These are phyloP conservation scores for Aureobasidium sp. DNA, from an alignment of 2,329 filamentous ascomycete species.

Conservation along the genomic window DNA sequence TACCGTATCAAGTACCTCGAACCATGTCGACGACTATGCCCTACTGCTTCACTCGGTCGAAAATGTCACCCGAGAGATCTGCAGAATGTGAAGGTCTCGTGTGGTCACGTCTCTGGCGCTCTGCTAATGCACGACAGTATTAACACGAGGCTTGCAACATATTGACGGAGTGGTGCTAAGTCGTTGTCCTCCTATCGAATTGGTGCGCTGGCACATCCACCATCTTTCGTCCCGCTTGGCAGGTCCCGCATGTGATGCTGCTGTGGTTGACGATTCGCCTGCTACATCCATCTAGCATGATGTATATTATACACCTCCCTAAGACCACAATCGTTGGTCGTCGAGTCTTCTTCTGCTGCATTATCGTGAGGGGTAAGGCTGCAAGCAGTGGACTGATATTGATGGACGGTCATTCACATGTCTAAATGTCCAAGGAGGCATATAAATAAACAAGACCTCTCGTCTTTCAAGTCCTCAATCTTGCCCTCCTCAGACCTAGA, in stretches of 20 bases:
- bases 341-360: not conserved
- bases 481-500: too few relatives aligned
- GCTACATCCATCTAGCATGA: not conserved
- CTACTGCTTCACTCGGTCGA: not conserved
- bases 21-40: not conserved
- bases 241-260: not conserved
- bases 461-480: not conserved
- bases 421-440: not conserved
- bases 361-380: conserved; percentile 2
- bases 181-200: not conserved
- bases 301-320: not conserved
- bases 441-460: not conserved
- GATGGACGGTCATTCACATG: not conserved
- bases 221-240: not conserved
- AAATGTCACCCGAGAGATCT: not conserved
- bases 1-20: not conserved
- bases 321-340: not conserved
- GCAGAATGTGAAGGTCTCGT: not conserved
- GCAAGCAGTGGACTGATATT: not conserved
- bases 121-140: not conserved
- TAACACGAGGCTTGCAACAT: not conserved
- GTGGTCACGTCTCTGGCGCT: not conserved
- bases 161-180: not conserved
- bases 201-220: conserved; percentile 1
- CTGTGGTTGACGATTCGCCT: not conserved